Percentiles rank a stretch among this genome's conserved stretches.
phyloP scores from a whole-genome alignment of 768 basidiomycete genomes.

The Multifurca ochricompacta region DNA sequence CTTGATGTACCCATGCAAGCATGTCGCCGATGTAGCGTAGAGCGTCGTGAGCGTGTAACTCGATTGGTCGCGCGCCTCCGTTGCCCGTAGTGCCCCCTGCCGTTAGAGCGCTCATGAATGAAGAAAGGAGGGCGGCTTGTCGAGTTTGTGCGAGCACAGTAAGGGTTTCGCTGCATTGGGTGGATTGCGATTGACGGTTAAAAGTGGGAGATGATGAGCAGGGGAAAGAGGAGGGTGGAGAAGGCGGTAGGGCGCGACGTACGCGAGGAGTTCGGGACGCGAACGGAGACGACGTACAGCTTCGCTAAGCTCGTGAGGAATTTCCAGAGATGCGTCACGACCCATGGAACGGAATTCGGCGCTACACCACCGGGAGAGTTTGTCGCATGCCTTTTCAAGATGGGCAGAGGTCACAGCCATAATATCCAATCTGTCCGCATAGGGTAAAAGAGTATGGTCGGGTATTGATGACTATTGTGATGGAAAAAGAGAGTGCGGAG shows the following conservation, averaged over 20 bases:
- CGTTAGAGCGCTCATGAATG: constrained; percentile 84
- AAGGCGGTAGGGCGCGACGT: constrained; percentile 26
- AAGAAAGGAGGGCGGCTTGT: constrained; percentile 67
- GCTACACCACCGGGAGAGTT: constrained; percentile 77
- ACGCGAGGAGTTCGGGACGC: constrained; percentile 75
- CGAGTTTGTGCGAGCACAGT: constrained; percentile 72
- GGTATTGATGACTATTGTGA: background rate
- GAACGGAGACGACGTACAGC: constrained; percentile 65
- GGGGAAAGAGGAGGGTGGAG: background rate
- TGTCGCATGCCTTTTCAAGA: constrained; percentile 86
- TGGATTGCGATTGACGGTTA: background rate
- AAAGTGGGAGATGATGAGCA: constrained; percentile 23
- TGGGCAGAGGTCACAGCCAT: constrained; percentile 75
- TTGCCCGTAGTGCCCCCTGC: constrained; percentile 36
- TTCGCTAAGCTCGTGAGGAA: constrained; percentile 56
- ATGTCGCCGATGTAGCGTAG: constrained; percentile 96
- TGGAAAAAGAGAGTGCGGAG: background rate
- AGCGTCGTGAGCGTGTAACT: constrained; percentile 96
- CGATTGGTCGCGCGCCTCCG: constrained; percentile 72
- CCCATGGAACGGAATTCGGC: constrained; percentile 80
- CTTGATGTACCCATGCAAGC: constrained; percentile 97
- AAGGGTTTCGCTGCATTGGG: constrained; percentile 58
- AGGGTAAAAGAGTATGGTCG: background rate
- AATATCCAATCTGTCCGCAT: constrained; percentile 63
- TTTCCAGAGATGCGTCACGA: constrained; percentile 66